Conservation (phyloP, 1,284 basidiomycete genomes). For the Heimioporus retisporus region DNA sequence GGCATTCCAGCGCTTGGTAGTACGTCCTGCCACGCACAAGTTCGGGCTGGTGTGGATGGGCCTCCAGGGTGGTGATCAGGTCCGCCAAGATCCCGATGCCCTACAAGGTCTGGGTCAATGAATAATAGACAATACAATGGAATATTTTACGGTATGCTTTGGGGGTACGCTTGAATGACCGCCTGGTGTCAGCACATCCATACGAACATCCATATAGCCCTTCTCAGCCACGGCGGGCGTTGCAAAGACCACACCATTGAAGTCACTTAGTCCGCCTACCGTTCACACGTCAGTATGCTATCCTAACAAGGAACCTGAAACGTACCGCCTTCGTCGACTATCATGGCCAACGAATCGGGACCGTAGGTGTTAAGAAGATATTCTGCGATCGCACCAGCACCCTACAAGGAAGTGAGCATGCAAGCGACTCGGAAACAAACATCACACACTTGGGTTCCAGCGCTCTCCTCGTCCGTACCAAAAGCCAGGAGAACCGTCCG, state of each 20-base stretch:
- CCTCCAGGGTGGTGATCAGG: slow-evolving; percentile 63
- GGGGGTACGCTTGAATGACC: slow-evolving; percentile 78
- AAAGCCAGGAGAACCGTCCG: slow-evolving; percentile 69
- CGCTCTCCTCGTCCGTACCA: slow-evolving; percentile 80
- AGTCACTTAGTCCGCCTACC: slow-evolving; percentile 47
- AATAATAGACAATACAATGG: not conserved
- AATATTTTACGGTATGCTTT: slow-evolving; percentile 56
- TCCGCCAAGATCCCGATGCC: slow-evolving; percentile 67
- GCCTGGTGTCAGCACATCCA: slow-evolving; percentile 66
- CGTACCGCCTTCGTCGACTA: slow-evolving; percentile 62
- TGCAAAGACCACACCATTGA: slow-evolving; percentile 54
- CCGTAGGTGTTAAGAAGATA: slow-evolving; percentile 65
- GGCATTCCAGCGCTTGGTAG: too few relatives aligned
- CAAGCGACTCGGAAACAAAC: not conserved
- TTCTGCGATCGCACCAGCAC: slow-evolving; percentile 57
- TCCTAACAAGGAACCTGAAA: not conserved
- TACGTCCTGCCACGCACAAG: slow-evolving; percentile 35
- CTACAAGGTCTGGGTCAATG: slow-evolving; percentile 32
- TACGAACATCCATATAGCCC: slow-evolving; percentile 67
- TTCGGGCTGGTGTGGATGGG: slow-evolving; percentile 53
- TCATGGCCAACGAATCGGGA: slow-evolving; percentile 61
- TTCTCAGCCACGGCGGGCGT: slow-evolving; percentile 71
- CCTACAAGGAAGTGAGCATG: slow-evolving; percentile 44
- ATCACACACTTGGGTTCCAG: slow-evolving; percentile 52
- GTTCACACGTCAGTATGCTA: not conserved